Evolutionary conservation across 306 rosid species (phyloP).

Genomic region (Coriaria nepalensis): DNA sequence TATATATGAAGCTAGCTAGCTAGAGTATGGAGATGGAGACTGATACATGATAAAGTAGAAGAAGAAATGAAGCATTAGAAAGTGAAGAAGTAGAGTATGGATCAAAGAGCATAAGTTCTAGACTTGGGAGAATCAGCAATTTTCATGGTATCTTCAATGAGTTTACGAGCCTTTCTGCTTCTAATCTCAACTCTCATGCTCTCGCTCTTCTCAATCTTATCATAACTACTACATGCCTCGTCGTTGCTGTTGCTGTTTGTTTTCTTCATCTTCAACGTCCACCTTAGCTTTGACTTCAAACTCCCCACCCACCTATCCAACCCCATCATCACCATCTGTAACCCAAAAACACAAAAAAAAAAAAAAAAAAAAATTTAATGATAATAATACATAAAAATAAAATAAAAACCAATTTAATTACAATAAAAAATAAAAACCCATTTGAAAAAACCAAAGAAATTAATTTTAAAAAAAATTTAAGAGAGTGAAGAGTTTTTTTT

Average conservation of each 20-base stretch:
- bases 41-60: neutral
- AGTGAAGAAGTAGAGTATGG: neutral
- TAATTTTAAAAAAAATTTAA: neutral
- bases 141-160: constrained; percentile 60
- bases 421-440: neutral
- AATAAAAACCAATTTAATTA: no score
- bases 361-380: no score
- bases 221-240: constrained; percentile 10
- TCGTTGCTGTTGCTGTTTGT: neutral
- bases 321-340: constrained; percentile 26
- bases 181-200: constrained; percentile 92
- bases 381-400: no score
- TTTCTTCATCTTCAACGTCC: constrained; percentile 51
- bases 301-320: constrained; percentile 47
- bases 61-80: neutral
- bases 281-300: constrained; percentile 59
- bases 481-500: neutral
- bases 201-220: constrained; percentile 90
- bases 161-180: constrained; percentile 75
- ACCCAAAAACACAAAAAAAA: neutral
- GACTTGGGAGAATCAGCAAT: constrained; percentile 69
- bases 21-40: no score
- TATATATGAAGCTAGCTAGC: no score
- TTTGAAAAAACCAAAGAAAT: no score
- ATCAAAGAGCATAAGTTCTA: constrained; percentile 37